Evolutionary conservation across 2,329 filamentous ascomycete genomes (phyloP).

Genomic region (Trichoderma asperellum): DNA sequence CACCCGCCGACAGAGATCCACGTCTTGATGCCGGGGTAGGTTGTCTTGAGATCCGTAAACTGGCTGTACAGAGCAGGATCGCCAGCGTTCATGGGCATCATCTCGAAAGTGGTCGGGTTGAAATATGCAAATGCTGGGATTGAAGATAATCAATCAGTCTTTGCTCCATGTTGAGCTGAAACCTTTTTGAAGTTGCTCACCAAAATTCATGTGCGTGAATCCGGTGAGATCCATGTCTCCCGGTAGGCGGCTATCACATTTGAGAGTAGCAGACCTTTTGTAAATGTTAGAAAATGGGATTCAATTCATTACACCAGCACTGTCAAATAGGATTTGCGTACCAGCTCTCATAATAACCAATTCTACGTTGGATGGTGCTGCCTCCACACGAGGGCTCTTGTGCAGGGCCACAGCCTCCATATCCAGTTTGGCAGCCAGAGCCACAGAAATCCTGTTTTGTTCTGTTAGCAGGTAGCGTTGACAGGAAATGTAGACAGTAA

Average conservation of each 20-base stretch:
- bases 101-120: constrained; percentile 37
- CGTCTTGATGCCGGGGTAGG: constrained; percentile 39
- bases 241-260: constrained; percentile 33
- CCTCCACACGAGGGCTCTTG: not conserved
- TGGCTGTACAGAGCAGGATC: constrained; percentile 19
- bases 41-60: constrained; percentile 37
- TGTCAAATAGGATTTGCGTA: not conserved
- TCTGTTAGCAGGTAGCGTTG: not conserved
- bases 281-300: not conserved
- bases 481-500: not conserved
- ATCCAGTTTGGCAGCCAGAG: not conserved
- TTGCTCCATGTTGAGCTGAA: not conserved
- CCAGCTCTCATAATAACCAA: not conserved
- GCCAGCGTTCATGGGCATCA: constrained; percentile 24
- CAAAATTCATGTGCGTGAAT: constrained; percentile 41
- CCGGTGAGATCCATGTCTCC: constrained; percentile 31
- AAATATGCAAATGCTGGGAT: constrained; percentile 39
- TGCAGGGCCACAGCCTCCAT: not conserved
- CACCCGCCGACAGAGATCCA: constrained; percentile 50
- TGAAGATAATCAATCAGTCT: not conserved
- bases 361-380: not conserved
- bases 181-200: not conserved
- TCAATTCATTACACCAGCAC: not conserved
- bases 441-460: not conserved
- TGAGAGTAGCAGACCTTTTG: constrained; percentile 38